phyloP scores from a whole-genome alignment of 805 yeast species.

The Zygotorulaspora chibaensis region DNA sequence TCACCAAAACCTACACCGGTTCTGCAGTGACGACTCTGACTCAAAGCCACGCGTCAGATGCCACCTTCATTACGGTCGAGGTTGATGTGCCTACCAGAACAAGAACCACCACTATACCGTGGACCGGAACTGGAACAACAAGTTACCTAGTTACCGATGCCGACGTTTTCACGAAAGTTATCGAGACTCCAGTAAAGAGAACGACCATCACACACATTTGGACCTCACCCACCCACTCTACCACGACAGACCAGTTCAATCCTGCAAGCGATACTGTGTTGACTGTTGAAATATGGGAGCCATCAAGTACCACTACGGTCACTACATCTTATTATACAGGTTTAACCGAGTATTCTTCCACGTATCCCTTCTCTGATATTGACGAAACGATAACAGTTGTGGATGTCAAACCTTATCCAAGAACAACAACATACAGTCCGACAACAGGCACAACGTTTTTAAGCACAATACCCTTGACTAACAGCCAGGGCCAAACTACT shows the following conservation, averaged over 20 bases:
- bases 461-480: constrained; percentile 3
- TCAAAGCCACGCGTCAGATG: constrained; percentile 5
- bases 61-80: constrained; percentile 6
- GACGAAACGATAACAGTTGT: constrained; percentile 8
- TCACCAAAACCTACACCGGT: constrained; percentile 7
- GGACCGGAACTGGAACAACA: constrained; percentile 9
- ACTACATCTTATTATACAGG: constrained; percentile 7
- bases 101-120: constrained; percentile 7
- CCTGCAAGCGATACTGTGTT: constrained; percentile 4
- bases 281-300: constrained; percentile 10
- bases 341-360: constrained; percentile 1
- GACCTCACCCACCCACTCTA: constrained; percentile 6
- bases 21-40: constrained; percentile 4
- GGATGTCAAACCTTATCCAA: constrained; percentile 7
- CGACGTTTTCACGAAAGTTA: constrained; percentile 1
- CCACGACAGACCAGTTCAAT: constrained; percentile 8
- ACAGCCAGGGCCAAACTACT: constrained; percentile 7
- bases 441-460: constrained; percentile 4
- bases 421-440: constrained; percentile 6
- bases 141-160: constrained; percentile 3
- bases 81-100: constrained; percentile 10
- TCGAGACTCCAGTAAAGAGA: constrained; percentile 6
- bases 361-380: constrained; percentile 2
- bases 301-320: constrained; percentile 7
- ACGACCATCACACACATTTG: constrained; percentile 9